phyloP scores from a whole-genome alignment of 768 basidiomycete genomes.

The Mycena filopes region DNA sequence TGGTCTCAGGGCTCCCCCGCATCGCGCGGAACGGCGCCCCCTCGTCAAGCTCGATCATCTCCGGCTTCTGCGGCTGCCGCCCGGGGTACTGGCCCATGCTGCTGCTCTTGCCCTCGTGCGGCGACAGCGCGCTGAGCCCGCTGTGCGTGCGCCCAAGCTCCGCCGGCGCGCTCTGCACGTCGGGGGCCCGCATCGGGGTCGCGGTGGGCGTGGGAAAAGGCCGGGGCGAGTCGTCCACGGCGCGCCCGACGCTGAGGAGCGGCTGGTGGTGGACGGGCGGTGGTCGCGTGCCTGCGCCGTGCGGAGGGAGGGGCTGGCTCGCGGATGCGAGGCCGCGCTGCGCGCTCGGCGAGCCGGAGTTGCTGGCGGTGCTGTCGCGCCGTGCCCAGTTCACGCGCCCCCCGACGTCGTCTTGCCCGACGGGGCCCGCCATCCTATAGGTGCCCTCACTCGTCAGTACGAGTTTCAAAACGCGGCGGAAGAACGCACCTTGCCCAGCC shows the following conservation, averaged over 20 bases:
- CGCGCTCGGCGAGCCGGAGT: neutral
- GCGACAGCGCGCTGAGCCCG: constrained; percentile 39
- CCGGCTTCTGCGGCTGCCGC: neutral
- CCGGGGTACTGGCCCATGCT: constrained; percentile 44
- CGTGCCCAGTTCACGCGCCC: constrained; percentile 64
- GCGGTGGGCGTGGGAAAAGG: constrained; percentile 17
- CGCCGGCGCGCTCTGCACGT: constrained; percentile 62
- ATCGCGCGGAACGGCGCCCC: constrained; percentile 39
- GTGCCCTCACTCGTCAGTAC: too few relatives aligned
- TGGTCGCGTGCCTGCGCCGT: neutral
- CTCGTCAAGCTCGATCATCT: constrained; percentile 44
- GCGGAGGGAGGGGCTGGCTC: neutral
- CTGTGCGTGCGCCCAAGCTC: constrained; percentile 53
- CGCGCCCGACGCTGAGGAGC: constrained; percentile 20
- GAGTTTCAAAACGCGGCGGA: too few relatives aligned
- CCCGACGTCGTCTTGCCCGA: constrained; percentile 61
- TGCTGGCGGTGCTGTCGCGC: neutral
- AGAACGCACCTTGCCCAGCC: constrained; percentile 87
- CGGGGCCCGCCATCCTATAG: constrained; percentile 79
- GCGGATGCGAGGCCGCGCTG: neutral
- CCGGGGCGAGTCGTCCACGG: constrained; percentile 14
- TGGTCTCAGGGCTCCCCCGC: constrained; percentile 11
- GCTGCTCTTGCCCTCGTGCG: constrained; percentile 36
- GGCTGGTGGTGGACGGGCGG: neutral
- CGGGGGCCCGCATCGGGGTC: constrained; percentile 13